These are phyloP conservation scores for Climacium dendroides DNA, from an alignment of 225 moss, liverwort and hornwort species.

Conservation along the genomic window DNA sequence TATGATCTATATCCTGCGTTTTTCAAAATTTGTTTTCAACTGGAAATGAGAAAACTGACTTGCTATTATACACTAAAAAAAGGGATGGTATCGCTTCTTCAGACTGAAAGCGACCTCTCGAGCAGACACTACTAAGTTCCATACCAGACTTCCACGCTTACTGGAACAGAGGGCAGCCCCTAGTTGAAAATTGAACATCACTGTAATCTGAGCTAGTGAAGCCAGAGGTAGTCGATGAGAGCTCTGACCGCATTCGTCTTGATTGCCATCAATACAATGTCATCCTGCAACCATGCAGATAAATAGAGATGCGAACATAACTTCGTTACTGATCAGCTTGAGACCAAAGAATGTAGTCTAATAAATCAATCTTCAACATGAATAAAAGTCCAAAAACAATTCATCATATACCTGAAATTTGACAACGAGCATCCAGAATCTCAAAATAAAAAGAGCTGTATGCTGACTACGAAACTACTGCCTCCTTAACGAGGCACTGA, in stretches of 20 bases:
- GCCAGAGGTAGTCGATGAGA: background rate
- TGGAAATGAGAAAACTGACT: background rate
- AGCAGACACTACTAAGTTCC: background rate
- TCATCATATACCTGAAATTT: background rate
- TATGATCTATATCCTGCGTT: background rate
- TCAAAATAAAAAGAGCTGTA: background rate
- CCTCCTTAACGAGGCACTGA: background rate
- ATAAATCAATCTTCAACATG: background rate
- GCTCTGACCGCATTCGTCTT: background rate
- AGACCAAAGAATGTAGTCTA: background rate
- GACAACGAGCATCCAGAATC: background rate
- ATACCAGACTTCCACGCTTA: slow-evolving; percentile 1
- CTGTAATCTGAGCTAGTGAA: background rate
- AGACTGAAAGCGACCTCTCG: background rate
- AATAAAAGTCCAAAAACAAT: background rate
- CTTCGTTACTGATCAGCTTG: background rate
- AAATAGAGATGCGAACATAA: background rate
- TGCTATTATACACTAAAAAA: background rate
- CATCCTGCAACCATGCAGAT: slow-evolving; percentile 4
- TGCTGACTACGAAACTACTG: background rate
- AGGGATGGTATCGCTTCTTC: background rate
- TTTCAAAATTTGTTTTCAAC: background rate
- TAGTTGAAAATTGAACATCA: background rate
- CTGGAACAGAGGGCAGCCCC: background rate
- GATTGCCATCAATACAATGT: background rate